Percentiles rank a stretch among this genome's conserved stretches.
phyloP scores from a whole-genome alignment of 1,284 basidiomycete species.

The Ustilago loliicola region DNA sequence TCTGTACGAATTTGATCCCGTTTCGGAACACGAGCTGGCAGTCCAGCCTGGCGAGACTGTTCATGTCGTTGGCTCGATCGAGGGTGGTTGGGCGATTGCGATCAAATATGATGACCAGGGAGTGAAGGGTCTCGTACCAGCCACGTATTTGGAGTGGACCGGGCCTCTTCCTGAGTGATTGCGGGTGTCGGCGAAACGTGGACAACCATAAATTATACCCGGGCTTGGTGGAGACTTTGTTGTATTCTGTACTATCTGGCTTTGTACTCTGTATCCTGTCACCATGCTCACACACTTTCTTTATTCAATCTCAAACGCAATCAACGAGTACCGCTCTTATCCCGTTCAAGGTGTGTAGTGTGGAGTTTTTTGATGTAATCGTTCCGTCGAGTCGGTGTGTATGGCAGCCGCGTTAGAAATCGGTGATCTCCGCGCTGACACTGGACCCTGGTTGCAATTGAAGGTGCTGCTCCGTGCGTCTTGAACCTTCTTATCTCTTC shows the following conservation, averaged over 20 bases:
- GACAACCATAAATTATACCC: conserved; percentile 10
- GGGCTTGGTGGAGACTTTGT: background rate
- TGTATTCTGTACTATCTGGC: conserved; percentile 7
- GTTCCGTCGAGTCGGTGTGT: background rate
- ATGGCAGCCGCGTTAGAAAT: background rate
- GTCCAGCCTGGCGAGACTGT: conserved; percentile 44
- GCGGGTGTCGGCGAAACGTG: background rate
- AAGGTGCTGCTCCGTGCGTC: conserved; percentile 5
- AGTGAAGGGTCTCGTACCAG: conserved; percentile 51
- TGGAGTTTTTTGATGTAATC: background rate
- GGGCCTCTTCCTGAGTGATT: conserved; percentile 27
- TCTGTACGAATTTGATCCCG: conserved; percentile 57
- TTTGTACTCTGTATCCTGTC: conserved; percentile 6
- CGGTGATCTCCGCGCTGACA: background rate
- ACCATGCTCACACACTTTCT: background rate
- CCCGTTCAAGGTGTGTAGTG: background rate
- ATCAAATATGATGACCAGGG: conserved; percentile 24
- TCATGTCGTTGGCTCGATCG: conserved; percentile 52
- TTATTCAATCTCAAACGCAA: background rate
- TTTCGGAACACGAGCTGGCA: conserved; percentile 57
- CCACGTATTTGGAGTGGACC: conserved; percentile 51
- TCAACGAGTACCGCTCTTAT: background rate
- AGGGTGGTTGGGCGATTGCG: conserved; percentile 61
- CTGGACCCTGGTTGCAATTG: background rate
- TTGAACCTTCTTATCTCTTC: background rate